A percentile compares a stretch with the other conserved stretches of the same genome.
These are phyloP conservation scores for Candida palmyrensis DNA, from an alignment of 805 yeast species.

Conservation along the genomic window DNA sequence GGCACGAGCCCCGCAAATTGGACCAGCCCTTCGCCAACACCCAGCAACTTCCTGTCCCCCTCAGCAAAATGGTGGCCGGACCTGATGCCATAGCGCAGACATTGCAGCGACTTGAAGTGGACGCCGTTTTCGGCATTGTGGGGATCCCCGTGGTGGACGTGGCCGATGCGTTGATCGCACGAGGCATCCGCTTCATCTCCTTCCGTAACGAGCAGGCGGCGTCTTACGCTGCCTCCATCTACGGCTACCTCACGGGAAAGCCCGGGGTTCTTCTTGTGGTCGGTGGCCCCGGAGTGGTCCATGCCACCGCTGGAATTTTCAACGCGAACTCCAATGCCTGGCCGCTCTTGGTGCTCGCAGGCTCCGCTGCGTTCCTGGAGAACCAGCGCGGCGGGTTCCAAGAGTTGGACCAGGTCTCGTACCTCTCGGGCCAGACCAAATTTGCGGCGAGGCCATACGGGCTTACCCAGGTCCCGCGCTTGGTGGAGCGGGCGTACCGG, in stretches of 20 bases:
- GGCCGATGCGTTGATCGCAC: conserved; percentile 53
- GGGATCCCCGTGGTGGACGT: conserved; percentile 73
- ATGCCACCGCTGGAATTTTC: conserved; percentile 61
- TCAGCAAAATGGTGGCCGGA: conserved; percentile 30
- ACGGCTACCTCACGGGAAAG: conserved; percentile 58
- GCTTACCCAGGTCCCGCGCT: conserved; percentile 28
- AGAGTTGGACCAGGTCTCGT: conserved; percentile 60
- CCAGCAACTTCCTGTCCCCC: too few species aligned
- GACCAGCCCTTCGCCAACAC: too few species aligned
- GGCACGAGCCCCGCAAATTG: too few species aligned
- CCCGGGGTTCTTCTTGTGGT: conserved; percentile 70
- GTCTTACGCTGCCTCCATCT: conserved; percentile 68
- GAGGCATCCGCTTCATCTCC: conserved; percentile 52
- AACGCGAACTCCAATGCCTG: conserved; percentile 59
- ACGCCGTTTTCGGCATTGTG: conserved; percentile 62
- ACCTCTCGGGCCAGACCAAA: conserved; percentile 45
- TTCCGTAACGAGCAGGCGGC: conserved; percentile 74
- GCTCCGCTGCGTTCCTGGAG: conserved; percentile 48
- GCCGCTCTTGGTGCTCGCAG: conserved; percentile 65
- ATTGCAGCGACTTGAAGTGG: conserved; percentile 46
- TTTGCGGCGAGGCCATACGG: conserved; percentile 42
- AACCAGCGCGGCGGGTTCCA: conserved; percentile 62
- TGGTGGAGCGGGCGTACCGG: conserved; percentile 44
- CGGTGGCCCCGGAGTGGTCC: conserved; percentile 73
- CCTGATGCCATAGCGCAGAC: conserved; percentile 45